Evolutionary conservation across 805 yeast species (phyloP).

Genomic region (Metschnikowia santaceciliae): DNA sequence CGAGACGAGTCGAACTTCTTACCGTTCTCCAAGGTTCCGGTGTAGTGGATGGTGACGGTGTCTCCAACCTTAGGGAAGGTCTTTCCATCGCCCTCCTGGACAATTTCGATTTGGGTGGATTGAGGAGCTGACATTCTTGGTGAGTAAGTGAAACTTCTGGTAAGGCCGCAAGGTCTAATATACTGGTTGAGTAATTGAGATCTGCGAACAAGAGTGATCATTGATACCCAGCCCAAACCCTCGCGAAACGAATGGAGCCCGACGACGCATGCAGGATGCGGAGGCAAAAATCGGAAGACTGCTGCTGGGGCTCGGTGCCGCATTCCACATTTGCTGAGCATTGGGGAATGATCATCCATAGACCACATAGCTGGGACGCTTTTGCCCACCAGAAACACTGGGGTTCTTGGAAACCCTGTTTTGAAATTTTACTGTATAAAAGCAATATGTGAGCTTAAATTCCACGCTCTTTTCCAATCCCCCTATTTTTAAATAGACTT

Average conservation of each 20-base stretch:
- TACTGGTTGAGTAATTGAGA: constrained; percentile 9
- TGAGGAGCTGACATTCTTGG: constrained; percentile 36
- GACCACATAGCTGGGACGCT: neutral
- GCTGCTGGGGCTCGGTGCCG: neutral
- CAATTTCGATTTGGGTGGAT: constrained; percentile 39
- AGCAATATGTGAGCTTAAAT: too few species aligned
- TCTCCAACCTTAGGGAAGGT: constrained; percentile 87
- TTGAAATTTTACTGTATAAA: too few species aligned
- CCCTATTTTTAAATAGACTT: too few species aligned
- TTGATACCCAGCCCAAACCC: neutral
- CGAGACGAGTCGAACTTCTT: constrained; percentile 93
- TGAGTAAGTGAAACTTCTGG: neutral
- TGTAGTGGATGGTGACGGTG: constrained; percentile 88
- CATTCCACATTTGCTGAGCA: neutral
- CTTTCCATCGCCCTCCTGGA: constrained; percentile 73
- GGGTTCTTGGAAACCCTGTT: too few species aligned
- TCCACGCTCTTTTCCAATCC: too few species aligned
- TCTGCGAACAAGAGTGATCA: constrained; percentile 13
- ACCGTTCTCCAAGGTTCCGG: constrained; percentile 93
- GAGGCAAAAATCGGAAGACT: neutral
- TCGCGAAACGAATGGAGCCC: constrained; percentile 3
- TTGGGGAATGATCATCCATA: neutral
- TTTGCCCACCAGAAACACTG: neutral
- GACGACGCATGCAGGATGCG: constrained; percentile 1
- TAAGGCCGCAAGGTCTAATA: constrained; percentile 5